Conservation (phyloP, 2,329 filamentous ascomycete genomes). For the Penicillium sp. region DNA sequence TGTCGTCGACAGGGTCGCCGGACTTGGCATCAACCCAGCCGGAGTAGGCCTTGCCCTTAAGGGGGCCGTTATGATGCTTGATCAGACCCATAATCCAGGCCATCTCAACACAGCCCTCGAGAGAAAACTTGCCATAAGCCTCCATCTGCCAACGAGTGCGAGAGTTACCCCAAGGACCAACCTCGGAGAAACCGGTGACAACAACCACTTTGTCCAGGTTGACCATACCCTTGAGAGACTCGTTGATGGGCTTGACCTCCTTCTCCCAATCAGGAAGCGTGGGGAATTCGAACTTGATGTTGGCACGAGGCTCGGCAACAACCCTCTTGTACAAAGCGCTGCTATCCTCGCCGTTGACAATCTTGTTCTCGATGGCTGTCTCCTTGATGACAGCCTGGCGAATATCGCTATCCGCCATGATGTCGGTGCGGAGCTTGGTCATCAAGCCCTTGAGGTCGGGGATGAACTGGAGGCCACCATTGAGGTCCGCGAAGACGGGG, state of each 20-base stretch:
- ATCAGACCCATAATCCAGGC: conserved; percentile 99
- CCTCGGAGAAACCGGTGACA: conserved; percentile 89
- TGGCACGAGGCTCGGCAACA: conserved; percentile 87
- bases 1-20: conserved; percentile 93
- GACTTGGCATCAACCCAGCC: conserved; percentile 95
- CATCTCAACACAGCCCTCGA: conserved; percentile 98
- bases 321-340: conserved; percentile 95
- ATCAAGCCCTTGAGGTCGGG: conserved; percentile 92
- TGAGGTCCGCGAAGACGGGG: conserved; percentile 94
- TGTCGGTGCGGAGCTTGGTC: conserved; percentile 88
- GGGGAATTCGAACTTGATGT: conserved; percentile 97
- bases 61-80: conserved; percentile 93
- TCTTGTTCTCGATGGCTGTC: conserved; percentile 93
- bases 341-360: conserved; percentile 90
- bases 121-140: conserved; percentile 89
- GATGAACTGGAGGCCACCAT: conserved; percentile 96
- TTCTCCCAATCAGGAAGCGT: conserved; percentile 84
- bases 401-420: conserved; percentile 92
- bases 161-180: conserved; percentile 89
- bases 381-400: conserved; percentile 93
- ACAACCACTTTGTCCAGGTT: conserved; percentile 98
- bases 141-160: conserved; percentile 99
- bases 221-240: conserved; percentile 92
- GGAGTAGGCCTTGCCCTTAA: conserved; percentile 95
- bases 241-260: conserved; percentile 85